Evolutionary conservation across 2,329 filamentous ascomycete genomes (phyloP).

Genomic region (Aspergillus ustus): DNA sequence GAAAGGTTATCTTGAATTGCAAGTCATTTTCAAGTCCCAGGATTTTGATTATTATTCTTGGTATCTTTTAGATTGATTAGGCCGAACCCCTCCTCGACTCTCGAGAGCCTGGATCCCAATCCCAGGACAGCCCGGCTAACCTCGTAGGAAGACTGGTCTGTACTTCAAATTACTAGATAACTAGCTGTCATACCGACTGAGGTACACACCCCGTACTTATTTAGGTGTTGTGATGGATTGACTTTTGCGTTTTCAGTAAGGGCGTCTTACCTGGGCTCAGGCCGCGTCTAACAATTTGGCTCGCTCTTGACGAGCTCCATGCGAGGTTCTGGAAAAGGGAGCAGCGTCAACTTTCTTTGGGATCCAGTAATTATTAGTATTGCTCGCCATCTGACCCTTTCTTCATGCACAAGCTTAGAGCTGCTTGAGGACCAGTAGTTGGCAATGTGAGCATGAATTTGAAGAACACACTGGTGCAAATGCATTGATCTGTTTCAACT

Average conservation of each 20-base stretch:
- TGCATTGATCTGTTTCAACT: slow-evolving; percentile 24
- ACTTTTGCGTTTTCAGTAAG: slow-evolving; percentile 29
- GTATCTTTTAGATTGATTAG: neutral
- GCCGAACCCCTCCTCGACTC: neutral
- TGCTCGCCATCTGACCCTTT: slow-evolving; percentile 11
- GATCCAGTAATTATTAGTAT: slow-evolving; percentile 20
- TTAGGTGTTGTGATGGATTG: slow-evolving; percentile 20
- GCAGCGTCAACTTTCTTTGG: slow-evolving; percentile 13
- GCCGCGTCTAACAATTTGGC: slow-evolving; percentile 21
- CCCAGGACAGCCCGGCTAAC: neutral
- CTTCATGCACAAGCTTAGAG: slow-evolving; percentile 2
- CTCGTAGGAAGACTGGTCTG: neutral
- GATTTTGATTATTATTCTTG: neutral
- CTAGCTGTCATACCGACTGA: slow-evolving; percentile 6
- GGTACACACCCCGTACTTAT: slow-evolving; percentile 7
- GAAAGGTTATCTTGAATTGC: slow-evolving; percentile 5
- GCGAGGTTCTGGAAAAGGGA: slow-evolving; percentile 22
- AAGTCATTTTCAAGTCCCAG: slow-evolving; percentile 1
- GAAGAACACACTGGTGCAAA: slow-evolving; percentile 3
- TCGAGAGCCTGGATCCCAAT: neutral
- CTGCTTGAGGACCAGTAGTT: slow-evolving; percentile 11
- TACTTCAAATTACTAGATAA: neutral
- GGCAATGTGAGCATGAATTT: slow-evolving; percentile 11
- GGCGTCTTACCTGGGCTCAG: slow-evolving; percentile 25
- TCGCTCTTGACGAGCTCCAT: slow-evolving; percentile 12